phyloP scores from a whole-genome alignment of 495 filamentous ascomycete genomes.

The Penicillium bovifimosum region DNA sequence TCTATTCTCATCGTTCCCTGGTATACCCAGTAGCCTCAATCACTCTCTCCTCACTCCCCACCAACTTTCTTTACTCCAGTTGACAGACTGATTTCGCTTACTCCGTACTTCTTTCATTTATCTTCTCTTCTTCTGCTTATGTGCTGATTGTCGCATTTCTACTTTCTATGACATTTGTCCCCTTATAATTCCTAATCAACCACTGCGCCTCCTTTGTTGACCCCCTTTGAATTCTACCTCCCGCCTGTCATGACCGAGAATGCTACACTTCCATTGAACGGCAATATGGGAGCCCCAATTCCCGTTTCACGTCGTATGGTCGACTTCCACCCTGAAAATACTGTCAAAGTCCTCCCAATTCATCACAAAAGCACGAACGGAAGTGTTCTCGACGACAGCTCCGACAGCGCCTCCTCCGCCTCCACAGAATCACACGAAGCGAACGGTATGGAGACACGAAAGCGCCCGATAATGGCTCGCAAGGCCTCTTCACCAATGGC shows the following conservation, averaged over 20 bases:
- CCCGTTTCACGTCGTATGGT: not conserved
- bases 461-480: conserved; percentile 30
- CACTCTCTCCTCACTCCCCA: not conserved
- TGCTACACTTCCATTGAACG: not conserved
- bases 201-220: not conserved
- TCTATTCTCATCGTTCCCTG: not conserved
- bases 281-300: not conserved
- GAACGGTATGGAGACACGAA: conserved; percentile 13
- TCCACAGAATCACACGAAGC: conserved; percentile 17
- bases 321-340: not conserved
- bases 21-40: conserved; percentile 4
- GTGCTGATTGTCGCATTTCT: not conserved
- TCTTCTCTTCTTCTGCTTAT: not conserved
- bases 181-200: conserved; percentile 1
- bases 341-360: not conserved
- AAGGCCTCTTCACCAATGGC: conserved; percentile 52
- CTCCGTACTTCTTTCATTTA: too few species aligned
- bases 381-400: conserved; percentile 14
- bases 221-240: not conserved
- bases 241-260: conserved; percentile 5
- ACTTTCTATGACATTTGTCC: not conserved
- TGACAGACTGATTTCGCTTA: too few species aligned
- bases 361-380: conserved; percentile 4
- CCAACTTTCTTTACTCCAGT: not conserved
- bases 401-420: conserved; percentile 22